Percentiles rank a stretch among this genome's conserved stretches.
These are phyloP conservation scores for Achaetomium macrosporum DNA, from an alignment of 2,329 filamentous ascomycete genomes.

Conservation along the genomic window DNA sequence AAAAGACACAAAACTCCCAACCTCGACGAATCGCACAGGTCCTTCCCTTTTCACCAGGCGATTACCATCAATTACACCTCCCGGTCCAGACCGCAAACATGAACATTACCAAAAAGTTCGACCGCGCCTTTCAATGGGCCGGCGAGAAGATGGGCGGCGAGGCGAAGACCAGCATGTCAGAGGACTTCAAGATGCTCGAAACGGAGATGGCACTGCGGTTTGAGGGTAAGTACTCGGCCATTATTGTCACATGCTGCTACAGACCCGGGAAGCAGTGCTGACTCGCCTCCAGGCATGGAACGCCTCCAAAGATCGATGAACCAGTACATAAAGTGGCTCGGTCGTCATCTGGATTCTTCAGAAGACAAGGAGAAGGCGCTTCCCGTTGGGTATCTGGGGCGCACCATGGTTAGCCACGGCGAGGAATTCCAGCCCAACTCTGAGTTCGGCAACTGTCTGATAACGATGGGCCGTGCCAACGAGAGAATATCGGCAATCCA, in stretches of 20 bases:
- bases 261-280: not conserved
- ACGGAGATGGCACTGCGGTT: conserved; percentile 84
- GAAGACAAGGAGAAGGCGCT: conserved; percentile 86
- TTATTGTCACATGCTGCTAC: not conserved
- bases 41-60: not conserved
- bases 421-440: conserved; percentile 90
- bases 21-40: not conserved
- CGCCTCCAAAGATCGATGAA: conserved; percentile 82
- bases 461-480: conserved; percentile 75
- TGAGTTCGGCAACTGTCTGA: conserved; percentile 82
- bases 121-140: conserved; percentile 96
- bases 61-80: not conserved
- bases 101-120: conserved; percentile 75
- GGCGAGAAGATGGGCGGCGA: conserved; percentile 94
- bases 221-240: conserved; percentile 57
- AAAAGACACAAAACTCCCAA: not conserved
- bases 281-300: conserved; percentile 66
- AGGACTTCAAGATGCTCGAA: conserved; percentile 88
- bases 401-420: conserved; percentile 80
- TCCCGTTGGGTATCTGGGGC: conserved; percentile 72
- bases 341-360: conserved; percentile 68
- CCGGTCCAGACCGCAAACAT: conserved; percentile 30
- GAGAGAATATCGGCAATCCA: conserved; percentile 82
- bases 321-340: conserved; percentile 79
- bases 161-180: conserved; percentile 76